These are phyloP conservation scores for Sarocladiaceae sp. DNA, from an alignment of 2,329 filamentous ascomycete species.

Conservation along the genomic window DNA sequence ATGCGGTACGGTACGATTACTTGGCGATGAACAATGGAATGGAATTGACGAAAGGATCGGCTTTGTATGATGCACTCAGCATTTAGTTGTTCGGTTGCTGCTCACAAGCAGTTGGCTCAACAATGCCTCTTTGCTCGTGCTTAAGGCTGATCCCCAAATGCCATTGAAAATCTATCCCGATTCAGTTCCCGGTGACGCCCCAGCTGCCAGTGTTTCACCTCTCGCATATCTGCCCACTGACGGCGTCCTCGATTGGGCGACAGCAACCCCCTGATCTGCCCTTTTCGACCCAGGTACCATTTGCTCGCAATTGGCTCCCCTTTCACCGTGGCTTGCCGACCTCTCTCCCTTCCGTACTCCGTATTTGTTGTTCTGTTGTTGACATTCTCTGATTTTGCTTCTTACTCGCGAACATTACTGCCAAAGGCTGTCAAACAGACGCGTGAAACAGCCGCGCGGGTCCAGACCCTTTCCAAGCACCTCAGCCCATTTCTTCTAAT, in stretches of 20 bases:
- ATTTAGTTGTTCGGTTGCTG: background rate
- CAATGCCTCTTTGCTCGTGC: too few relatives aligned
- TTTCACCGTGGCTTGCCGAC: background rate
- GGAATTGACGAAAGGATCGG: background rate
- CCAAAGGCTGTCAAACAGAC: background rate
- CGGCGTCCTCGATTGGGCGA: background rate
- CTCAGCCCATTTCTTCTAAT: background rate
- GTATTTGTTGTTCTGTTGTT: background rate
- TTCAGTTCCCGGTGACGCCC: background rate
- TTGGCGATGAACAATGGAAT: background rate
- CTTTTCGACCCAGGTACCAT: background rate
- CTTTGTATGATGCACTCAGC: background rate
- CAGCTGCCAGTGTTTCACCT: conserved; percentile 6
- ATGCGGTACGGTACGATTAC: background rate
- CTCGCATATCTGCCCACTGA: background rate
- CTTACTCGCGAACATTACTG: conserved; percentile 2
- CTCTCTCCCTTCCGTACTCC: background rate
- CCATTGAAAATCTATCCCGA: background rate
- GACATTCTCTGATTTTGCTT: background rate
- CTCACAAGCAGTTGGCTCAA: too few relatives aligned
- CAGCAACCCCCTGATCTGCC: background rate
- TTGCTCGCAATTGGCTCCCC: background rate
- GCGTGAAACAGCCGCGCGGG: background rate
- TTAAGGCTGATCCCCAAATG: too few relatives aligned
- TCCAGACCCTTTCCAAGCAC: background rate